Base-by-base conservation (phyloP, 2,329 filamentous ascomycete genomes). In the Scedosporium aurantiacum region DNA sequence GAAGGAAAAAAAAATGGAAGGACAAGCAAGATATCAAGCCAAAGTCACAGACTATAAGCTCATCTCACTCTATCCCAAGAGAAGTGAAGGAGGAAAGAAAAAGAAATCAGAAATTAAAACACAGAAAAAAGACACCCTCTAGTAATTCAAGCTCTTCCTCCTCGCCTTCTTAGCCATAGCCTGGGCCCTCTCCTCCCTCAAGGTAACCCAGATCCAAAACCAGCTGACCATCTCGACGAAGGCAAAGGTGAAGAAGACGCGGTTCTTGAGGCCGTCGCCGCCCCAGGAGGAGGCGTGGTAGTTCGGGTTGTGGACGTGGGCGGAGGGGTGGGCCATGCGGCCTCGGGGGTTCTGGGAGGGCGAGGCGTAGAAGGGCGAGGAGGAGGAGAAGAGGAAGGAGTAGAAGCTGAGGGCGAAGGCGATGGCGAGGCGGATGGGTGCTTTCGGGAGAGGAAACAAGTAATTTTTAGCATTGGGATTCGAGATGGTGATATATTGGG, bases 191-290 rank as follows among this genome's bases (percentile, higher is more conserved):
- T 91, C 88, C 68, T 91, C 88, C 60, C 84, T 78, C 67, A 91
- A 72, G 4, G 84, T 88, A 32, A 87, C 79, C 79, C 85, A 90
- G 25, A 84, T 85, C 91, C 91, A 96, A 73, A 96, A 91, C 90
- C 91, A 96, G 64, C 82, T 82, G 66, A 90, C 79, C 71, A 90
- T 83, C 77, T 97, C 92, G 69, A 96, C 70, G 68, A 96, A 94
- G 7, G 85, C 85, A 74, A 91, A 94, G 0, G 88, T 86, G 70
- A 97, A 95, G 47, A 96, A 84, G 47, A 96, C 77, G 58, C 90
- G 83, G 71, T 95, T 96, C 76, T 92, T 91, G 67, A 96, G 73
- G 25, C 83, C 82, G 64, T 91, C 87, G 58, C 84, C 78, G 64
- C 75, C 85, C 80, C 73, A 81, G 69, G 72, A 68, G 57, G 72